phyloP scores from a whole-genome alignment of 768 basidiomycete species.

The Psilocybe cubensis region DNA sequence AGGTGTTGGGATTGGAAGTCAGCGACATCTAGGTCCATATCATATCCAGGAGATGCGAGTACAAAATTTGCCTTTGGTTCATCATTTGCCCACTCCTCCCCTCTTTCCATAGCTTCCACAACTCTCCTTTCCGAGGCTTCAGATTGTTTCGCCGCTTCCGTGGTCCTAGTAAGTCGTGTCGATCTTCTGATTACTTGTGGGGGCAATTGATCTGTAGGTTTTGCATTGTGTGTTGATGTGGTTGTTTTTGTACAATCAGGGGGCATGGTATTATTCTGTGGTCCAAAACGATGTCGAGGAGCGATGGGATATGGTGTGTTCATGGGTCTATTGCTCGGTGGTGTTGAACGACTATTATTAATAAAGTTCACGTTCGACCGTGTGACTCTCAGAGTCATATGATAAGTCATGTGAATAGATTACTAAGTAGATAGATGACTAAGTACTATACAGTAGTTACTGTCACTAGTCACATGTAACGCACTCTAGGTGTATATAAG shows the following conservation, averaged over 20 bases:
- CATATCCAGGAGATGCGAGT: background rate
- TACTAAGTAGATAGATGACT: no score
- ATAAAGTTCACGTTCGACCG: background rate
- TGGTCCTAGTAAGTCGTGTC: background rate
- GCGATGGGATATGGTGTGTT: background rate
- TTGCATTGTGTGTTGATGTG: background rate
- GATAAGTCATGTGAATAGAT: no score
- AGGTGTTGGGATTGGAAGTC: background rate
- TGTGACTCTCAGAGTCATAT: background rate
- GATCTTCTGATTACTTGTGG: constrained; percentile 12
- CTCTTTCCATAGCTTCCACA: background rate
- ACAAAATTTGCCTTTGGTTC: background rate
- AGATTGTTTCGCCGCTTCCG: background rate
- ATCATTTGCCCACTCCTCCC: background rate
- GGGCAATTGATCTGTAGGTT: background rate
- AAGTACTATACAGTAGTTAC: no score
- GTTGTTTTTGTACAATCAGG: background rate
- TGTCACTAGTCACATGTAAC: no score
- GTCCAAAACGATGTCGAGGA: background rate
- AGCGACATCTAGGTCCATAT: background rate
- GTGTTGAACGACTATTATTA: background rate
- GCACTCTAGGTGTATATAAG: no score
- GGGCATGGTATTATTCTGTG: background rate
- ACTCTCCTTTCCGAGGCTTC: background rate
- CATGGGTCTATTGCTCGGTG: background rate